phyloP scores from a whole-genome alignment of 495 filamentous ascomycete genomes.

The Talaromyces adpressus region DNA sequence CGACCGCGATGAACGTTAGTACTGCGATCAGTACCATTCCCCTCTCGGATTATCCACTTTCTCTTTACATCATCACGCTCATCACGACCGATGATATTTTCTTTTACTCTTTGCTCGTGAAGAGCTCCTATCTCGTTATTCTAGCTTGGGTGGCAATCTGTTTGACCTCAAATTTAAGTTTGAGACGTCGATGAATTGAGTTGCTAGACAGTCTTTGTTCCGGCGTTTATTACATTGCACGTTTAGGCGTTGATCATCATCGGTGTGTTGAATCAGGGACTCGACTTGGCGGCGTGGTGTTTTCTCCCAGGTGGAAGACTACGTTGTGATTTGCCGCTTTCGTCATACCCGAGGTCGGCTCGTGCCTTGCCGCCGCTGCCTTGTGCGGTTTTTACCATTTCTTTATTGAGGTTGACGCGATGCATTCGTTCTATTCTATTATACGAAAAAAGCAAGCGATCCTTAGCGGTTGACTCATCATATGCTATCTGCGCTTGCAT shows the following conservation, averaged over 20 bases:
- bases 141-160: conserved; percentile 9
- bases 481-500: not conserved
- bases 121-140: not conserved
- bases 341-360: not conserved
- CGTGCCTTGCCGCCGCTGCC: not conserved
- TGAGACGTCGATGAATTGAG: not conserved
- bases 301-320: not conserved
- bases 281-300: not conserved
- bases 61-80: not conserved
- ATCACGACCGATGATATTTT: not conserved
- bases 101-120: conserved; percentile 1
- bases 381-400: not conserved
- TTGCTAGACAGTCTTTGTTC: conserved; percentile 1
- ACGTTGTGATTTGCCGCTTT: not conserved
- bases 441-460: not conserved
- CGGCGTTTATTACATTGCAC: conserved; percentile 8
- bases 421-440: not conserved
- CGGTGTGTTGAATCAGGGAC: not conserved
- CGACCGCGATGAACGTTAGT: not conserved
- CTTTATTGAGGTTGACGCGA: not conserved
- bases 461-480: not conserved
- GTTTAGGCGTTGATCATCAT: conserved; percentile 5
- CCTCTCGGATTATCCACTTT: not conserved
- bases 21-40: not conserved
- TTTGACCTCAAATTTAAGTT: not conserved